Conservation (phyloP, 139 green algal genomes). For the Coelastrella sp. region DNA sequence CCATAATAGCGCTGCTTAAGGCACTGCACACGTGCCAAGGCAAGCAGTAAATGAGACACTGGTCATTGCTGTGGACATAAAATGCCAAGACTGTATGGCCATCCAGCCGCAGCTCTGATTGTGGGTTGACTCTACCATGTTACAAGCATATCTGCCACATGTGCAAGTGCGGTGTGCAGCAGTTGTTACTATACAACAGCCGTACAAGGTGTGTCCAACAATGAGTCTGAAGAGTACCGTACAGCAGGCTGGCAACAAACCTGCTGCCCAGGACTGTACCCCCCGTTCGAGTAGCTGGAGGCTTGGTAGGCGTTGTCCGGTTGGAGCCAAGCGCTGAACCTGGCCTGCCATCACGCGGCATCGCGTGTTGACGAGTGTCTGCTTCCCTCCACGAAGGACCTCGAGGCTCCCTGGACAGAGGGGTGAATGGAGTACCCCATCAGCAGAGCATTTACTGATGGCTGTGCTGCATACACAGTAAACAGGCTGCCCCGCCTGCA, state of each 20-base stretch:
- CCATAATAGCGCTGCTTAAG: constrained; percentile 20
- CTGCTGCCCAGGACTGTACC: constrained; percentile 12
- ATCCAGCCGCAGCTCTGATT: too few relatives aligned
- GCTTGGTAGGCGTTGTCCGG: not conserved
- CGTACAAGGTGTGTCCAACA: not conserved
- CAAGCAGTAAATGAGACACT: not conserved
- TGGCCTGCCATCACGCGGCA: not conserved
- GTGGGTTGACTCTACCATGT: too few relatives aligned
- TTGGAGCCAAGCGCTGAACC: not conserved
- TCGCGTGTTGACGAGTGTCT: not conserved
- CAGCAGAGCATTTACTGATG: too few relatives aligned
- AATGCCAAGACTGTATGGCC: too few relatives aligned
- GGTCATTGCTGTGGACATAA: too few relatives aligned
- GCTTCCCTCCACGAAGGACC: not conserved
- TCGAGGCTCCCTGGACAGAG: not conserved
- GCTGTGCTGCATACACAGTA: too few relatives aligned
- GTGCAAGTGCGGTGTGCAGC: too few relatives aligned
- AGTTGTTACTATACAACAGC: not conserved
- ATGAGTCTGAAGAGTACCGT: too few relatives aligned
- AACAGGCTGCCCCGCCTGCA: too few relatives aligned
- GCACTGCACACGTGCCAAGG: not conserved
- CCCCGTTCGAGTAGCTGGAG: not conserved
- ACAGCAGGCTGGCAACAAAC: not conserved
- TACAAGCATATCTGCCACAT: too few relatives aligned
- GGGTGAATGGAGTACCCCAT: too few relatives aligned